Evolutionary conservation across 2,329 filamentous ascomycete species (phyloP).

Genomic region (Stagonosporopsis vannaccii): DNA sequence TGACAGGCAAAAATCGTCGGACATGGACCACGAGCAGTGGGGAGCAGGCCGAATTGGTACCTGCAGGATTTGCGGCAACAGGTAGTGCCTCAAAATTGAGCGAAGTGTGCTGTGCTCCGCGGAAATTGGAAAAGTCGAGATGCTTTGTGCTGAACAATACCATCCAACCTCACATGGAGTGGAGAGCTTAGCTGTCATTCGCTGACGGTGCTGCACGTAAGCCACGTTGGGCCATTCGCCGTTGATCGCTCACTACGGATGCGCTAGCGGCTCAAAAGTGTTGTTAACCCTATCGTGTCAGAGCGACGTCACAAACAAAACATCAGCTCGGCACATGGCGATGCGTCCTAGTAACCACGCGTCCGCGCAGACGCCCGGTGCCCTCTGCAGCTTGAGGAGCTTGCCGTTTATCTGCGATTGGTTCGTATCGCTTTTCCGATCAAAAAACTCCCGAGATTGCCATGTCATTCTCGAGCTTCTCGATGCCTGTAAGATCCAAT

Average conservation of each 20-base stretch:
- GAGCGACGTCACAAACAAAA: conserved; percentile 40
- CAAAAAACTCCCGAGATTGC: conserved; percentile 19
- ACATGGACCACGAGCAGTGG: not conserved
- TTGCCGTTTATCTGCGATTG: conserved; percentile 20
- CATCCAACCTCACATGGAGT: not conserved
- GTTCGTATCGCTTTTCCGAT: conserved; percentile 19
- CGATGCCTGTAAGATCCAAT: conserved; percentile 28
- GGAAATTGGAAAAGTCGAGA: conserved; percentile 7
- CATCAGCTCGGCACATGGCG: conserved; percentile 25
- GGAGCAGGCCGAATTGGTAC: conserved; percentile 10
- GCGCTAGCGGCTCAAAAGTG: conserved; percentile 33
- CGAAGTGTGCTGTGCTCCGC: conserved; percentile 2
- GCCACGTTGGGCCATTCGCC: not conserved
- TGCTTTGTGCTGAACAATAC: conserved; percentile 12
- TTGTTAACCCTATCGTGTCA: conserved; percentile 37
- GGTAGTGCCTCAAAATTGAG: not conserved
- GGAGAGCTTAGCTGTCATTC: not conserved
- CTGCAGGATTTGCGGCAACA: conserved; percentile 7
- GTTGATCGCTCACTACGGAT: conserved; percentile 13
- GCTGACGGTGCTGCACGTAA: not conserved
- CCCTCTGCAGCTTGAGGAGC: conserved; percentile 7
- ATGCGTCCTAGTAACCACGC: conserved; percentile 24
- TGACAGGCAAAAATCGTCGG: not conserved
- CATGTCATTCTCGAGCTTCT: conserved; percentile 29
- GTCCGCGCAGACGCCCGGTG: conserved; percentile 22